phyloP scores from a whole-genome alignment of 768 basidiomycete species.

The Lactarius psammicola region DNA sequence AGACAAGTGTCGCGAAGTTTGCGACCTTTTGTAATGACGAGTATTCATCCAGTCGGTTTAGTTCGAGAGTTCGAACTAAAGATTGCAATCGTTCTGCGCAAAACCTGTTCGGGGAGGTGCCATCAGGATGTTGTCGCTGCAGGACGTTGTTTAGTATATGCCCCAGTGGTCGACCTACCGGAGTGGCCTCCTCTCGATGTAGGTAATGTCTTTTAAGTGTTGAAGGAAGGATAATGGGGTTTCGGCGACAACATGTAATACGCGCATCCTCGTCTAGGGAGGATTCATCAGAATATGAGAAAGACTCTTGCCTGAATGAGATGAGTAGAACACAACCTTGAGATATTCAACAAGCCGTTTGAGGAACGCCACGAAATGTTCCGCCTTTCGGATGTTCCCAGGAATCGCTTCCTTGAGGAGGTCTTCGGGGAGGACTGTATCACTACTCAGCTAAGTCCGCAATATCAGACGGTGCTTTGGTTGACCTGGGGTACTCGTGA shows the following conservation, averaged over 20 bases:
- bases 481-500: slow-evolving; percentile 87
- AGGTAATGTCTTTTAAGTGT: slow-evolving; percentile 98
- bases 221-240: slow-evolving; percentile 96
- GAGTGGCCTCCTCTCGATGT: slow-evolving; percentile 91
- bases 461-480: slow-evolving; percentile 5
- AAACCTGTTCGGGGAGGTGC: slow-evolving; percentile 54
- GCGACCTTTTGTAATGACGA: slow-evolving; percentile 93
- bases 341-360: slow-evolving; percentile 98
- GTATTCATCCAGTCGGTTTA: slow-evolving; percentile 89
- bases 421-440: slow-evolving; percentile 85
- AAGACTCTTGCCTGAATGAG: not conserved
- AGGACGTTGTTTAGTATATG: not conserved
- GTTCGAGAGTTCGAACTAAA: slow-evolving; percentile 86
- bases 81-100: slow-evolving; percentile 96
- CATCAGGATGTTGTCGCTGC: slow-evolving; percentile 11
- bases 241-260: slow-evolving; percentile 98
- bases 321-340: slow-evolving; percentile 57
- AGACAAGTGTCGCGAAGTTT: slow-evolving; percentile 91
- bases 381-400: slow-evolving; percentile 97
- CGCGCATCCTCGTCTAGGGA: slow-evolving; percentile 91
- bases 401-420: slow-evolving; percentile 93
- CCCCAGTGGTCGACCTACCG: slow-evolving; percentile 52
- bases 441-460: slow-evolving; percentile 12
- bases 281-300: slow-evolving; percentile 11
- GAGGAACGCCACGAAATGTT: slow-evolving; percentile 97